phyloP scores from a whole-genome alignment of 2,329 filamentous ascomycete species.

The Epichloe sibirici region DNA sequence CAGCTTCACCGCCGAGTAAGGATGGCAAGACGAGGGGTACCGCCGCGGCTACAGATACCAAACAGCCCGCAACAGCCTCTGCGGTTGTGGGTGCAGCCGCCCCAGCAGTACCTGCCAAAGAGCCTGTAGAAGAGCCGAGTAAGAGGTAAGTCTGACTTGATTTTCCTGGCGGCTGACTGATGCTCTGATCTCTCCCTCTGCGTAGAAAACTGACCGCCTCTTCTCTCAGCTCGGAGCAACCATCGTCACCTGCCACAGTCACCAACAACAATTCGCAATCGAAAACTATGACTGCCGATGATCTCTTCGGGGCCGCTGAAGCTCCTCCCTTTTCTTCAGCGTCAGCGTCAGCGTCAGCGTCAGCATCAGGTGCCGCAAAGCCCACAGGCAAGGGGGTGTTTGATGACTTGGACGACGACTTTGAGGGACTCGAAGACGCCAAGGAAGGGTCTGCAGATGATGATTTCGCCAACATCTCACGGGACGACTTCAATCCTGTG shows the following conservation, averaged over 20 bases:
- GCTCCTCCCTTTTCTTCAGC: not conserved
- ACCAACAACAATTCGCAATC: conserved; percentile 17
- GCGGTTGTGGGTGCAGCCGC: not conserved
- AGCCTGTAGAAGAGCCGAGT: conserved; percentile 12
- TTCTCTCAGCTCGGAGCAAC: conserved; percentile 15
- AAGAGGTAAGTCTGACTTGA: conserved; percentile 14
- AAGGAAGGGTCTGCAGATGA: conserved; percentile 71
- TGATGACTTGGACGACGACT: conserved; percentile 68
- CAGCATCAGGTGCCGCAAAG: conserved; percentile 14
- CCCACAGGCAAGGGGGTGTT: conserved; percentile 41
- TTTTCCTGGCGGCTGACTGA: not conserved
- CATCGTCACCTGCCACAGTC: conserved; percentile 20
- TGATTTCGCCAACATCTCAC: conserved; percentile 64
- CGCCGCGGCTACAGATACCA: not conserved
- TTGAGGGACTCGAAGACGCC: conserved; percentile 72
- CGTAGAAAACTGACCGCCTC: not conserved
- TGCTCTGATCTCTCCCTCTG: too few species aligned
- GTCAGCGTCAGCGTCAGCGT: not conserved
- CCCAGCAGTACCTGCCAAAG: conserved; percentile 15
- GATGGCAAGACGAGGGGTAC: conserved; percentile 9
- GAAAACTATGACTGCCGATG: conserved; percentile 22
- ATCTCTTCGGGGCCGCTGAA: conserved; percentile 28
- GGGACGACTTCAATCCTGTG: conserved; percentile 69
- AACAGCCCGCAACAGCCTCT: conserved; percentile 1
- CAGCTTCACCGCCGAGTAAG: conserved; percentile 38